phyloP scores from a whole-genome alignment of 2,329 filamentous ascomycete genomes.

The Microcera coccophila region DNA sequence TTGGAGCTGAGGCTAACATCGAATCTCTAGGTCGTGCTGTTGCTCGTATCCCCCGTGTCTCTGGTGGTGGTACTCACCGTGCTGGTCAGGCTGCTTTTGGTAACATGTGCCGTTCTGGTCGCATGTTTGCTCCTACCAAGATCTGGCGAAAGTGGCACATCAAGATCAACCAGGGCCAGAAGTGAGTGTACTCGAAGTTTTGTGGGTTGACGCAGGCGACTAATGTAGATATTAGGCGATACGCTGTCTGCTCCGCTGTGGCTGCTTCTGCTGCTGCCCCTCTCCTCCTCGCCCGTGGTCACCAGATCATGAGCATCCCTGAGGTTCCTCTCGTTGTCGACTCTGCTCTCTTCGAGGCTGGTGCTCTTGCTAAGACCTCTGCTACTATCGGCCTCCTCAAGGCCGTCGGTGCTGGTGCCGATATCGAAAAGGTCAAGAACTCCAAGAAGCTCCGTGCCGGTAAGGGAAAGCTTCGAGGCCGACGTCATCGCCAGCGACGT shows the following conservation, averaged over 20 bases:
- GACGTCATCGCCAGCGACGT: slow-evolving; percentile 95
- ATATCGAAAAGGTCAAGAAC: slow-evolving; percentile 92
- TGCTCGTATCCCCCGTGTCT: slow-evolving; percentile 99
- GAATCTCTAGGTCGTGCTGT: slow-evolving; percentile 78
- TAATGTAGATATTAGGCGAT: slow-evolving; percentile 61
- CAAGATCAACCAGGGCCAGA: slow-evolving; percentile 99
- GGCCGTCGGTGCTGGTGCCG: slow-evolving; percentile 82
- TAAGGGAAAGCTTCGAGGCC: slow-evolving; percentile 98
- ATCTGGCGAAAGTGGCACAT: slow-evolving; percentile 99
- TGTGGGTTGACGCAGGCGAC: slow-evolving; percentile 2
- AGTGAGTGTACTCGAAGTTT: slow-evolving; percentile 52
- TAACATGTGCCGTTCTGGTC: slow-evolving; percentile 99
- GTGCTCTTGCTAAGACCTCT: slow-evolving; percentile 81
- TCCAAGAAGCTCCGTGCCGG: slow-evolving; percentile 96
- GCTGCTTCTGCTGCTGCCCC: slow-evolving; percentile 93
- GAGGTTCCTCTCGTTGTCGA: slow-evolving; percentile 97
- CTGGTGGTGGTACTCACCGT: slow-evolving; percentile 99
- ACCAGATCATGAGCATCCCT: slow-evolving; percentile 86
- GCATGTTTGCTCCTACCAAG: slow-evolving; percentile 99
- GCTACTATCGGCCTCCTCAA: slow-evolving; percentile 82
- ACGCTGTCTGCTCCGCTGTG: slow-evolving; percentile 94
- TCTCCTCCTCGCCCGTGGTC: slow-evolving; percentile 93
- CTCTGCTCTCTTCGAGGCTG: slow-evolving; percentile 79
- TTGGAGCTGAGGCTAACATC: slow-evolving; percentile 19
- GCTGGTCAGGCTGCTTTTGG: slow-evolving; percentile 99